phyloP scores from a whole-genome alignment of 1,284 basidiomycete genomes.

The Ustilago bromivora region DNA sequence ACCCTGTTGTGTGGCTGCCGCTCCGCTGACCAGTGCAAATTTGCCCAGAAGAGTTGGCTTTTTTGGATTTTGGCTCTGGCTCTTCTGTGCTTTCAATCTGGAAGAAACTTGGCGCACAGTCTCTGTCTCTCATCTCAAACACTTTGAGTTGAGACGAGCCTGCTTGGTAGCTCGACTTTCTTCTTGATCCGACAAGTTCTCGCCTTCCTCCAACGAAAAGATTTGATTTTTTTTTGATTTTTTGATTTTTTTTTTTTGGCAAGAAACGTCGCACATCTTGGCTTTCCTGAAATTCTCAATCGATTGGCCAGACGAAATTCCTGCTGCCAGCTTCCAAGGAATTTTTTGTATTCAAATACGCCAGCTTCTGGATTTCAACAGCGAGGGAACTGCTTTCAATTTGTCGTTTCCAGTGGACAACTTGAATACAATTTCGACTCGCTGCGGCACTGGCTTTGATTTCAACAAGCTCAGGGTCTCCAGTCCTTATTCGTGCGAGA shows the following conservation, averaged over 20 bases:
- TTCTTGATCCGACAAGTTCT: neutral
- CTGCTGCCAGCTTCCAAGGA: neutral
- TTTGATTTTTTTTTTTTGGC: conserved; percentile 17
- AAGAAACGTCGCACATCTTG: conserved; percentile 24
- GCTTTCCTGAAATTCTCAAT: neutral
- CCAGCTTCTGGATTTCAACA: neutral
- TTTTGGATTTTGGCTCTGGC: conserved; percentile 3
- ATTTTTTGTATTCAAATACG: neutral
- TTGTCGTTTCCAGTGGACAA: neutral
- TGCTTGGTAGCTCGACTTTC: too few relatives aligned
- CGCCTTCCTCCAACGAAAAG: neutral
- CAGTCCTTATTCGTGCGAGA: conserved; percentile 25
- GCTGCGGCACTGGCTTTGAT: conserved; percentile 46
- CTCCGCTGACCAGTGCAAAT: conserved; percentile 2
- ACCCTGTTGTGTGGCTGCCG: neutral
- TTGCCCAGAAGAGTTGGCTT: conserved; percentile 1
- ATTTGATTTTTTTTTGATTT: too few relatives aligned
- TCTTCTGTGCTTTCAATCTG: neutral
- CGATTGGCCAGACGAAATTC: neutral
- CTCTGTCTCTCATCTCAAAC: neutral
- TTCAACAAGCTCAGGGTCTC: neutral
- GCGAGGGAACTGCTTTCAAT: neutral
- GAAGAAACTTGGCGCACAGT: conserved; percentile 9
- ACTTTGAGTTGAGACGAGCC: too few relatives aligned
- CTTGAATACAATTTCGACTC: conserved; percentile 5